phyloP scores from a whole-genome alignment of 75 land plant species.

The Isoetes taiwanensis region DNA sequence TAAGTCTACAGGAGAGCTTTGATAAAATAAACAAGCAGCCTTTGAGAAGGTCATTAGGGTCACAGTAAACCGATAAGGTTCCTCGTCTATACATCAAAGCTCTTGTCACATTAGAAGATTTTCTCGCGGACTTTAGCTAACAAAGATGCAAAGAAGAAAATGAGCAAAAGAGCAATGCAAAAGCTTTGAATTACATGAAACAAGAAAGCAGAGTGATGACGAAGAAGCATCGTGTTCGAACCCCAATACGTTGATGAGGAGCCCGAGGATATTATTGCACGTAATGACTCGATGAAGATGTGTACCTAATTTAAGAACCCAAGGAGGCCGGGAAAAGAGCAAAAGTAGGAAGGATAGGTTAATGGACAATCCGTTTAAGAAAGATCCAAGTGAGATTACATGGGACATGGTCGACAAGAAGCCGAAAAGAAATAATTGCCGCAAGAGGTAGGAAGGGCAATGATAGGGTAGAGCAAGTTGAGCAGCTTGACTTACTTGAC shows the following conservation, averaged over 20 bases:
- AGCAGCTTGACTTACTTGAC: conserved; percentile 66
- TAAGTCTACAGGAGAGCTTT: conserved; percentile 73
- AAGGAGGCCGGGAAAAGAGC: too few relatives aligned
- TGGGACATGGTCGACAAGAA: conserved; percentile 90
- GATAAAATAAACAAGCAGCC: conserved; percentile 85
- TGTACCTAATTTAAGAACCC: too few relatives aligned
- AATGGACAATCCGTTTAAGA: conserved; percentile 52
- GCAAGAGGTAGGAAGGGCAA: conserved; percentile 77
- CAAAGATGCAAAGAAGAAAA: conserved; percentile 86
- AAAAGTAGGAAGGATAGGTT: conserved; percentile 37
- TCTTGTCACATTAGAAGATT: conserved; percentile 78
- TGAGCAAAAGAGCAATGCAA: conserved; percentile 80
- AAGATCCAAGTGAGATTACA: conserved; percentile 78
- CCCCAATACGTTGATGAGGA: too few relatives aligned
- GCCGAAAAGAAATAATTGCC: conserved; percentile 66
- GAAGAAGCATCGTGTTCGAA: too few relatives aligned
- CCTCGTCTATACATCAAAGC: conserved; percentile 72
- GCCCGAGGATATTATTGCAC: too few relatives aligned
- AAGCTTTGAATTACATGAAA: conserved; percentile 80
- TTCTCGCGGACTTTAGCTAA: conserved; percentile 52
- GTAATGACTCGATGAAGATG: too few relatives aligned
- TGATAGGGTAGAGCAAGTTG: conserved; percentile 67
- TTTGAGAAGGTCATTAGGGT: conserved; percentile 79
- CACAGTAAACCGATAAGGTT: conserved; percentile 42
- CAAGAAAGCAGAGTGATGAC: too few relatives aligned